Evolutionary conservation across 148 eudicot genomes (phyloP), one percentile per base, ranked within the genome.

Genomic region (Beta vulgaris): DNA sequence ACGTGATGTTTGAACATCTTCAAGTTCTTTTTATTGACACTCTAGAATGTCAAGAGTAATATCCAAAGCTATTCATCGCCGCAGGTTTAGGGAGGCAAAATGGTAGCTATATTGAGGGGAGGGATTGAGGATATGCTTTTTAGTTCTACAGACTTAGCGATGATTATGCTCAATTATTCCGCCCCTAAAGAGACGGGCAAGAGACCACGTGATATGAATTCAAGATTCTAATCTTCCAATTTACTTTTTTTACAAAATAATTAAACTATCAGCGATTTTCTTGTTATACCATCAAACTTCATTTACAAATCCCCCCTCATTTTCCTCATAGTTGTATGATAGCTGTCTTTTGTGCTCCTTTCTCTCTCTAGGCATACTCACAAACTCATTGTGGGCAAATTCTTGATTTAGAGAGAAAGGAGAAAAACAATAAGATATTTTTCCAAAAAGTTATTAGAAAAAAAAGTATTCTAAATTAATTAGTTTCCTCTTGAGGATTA

Each of bases 321-420:
- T 70, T 61, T 61, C 37, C 74, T 58, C 59, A 53, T 73, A 79
- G 84, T 81, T 87, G 89, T 82, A 44, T 79, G 71, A 75, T 84
- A 80, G 81, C 79, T 84, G 87, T 87, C n/a, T n/a, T n/a, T n/a
- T n/a, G n/a, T n/a, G n/a, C n/a, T n/a, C 84, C 79, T 70, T 72
- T 46, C 42, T 53, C 60, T 54, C 71, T 29, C 73, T 25, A 67
- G 2, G 18, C 46, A 57, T 48, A 10, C 12, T 5, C 43, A 12
- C 59, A 73, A 32, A 73, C 61, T 72, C 72, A 37, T 75, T 76
- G 29, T 46, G 69, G 26, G 64, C 36, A 66, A 13, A 11, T 55
- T 21, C 8, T 72, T 42, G 68, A 73, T 76, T 76, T 67, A 14
- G 25, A 63, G 25, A 61, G 14, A 5, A 66, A 8, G 35, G 39